Base-by-base conservation (phyloP, 495 filamentous ascomycete genomes). In the Aspergillus baeticus region DNA sequence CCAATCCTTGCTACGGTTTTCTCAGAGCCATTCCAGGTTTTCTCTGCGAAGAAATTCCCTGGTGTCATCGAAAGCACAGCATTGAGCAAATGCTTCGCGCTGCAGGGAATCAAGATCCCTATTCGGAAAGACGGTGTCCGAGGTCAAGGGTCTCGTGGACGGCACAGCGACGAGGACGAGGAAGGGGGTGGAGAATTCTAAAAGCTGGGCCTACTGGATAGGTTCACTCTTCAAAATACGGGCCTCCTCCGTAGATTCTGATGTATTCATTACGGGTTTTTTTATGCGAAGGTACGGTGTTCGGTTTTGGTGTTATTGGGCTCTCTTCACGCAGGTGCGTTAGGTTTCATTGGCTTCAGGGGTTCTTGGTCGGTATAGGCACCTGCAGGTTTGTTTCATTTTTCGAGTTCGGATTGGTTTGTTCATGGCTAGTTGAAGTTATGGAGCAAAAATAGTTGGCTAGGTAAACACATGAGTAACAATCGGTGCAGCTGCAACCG, bases 71-170 rank as follows among this genome's bases (percentile, higher is more conserved):
- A 97, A 67, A 93, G 88, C 68, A 98, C 94, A 2, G 70, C 81
- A n/a, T 74, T 98, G 17, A 96, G 92, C 79, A 96, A 95, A 68
- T 88, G 84, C 63, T 98, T 98, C 72, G 94, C 94, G 10, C 80
- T 84, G 8, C 94, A 98, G 63, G 94, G 94, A n/a, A 93, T 96
- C 71, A 96, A 96, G 72, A 96, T 96, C 15, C 92, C 92, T 0
- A 96, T 96, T 39, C 78, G 92, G 8, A 96, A 96, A 72, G 92
- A 96, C 61, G 87, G 87, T 3, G 77, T 83, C 14, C 84, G 34
- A n/a, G 47, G 47, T n/a, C 47, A 87, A 57, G 79, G 79, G 2
- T 67, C 79, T 11, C 82, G 77, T 47, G 82, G 85, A 44, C 77
- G 82, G 41, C 78, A 79, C 47, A 83, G 82, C 17, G 84, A 85